Conservation (phyloP, 495 filamentous ascomycete genomes). For the Neurospora sp. region DNA sequence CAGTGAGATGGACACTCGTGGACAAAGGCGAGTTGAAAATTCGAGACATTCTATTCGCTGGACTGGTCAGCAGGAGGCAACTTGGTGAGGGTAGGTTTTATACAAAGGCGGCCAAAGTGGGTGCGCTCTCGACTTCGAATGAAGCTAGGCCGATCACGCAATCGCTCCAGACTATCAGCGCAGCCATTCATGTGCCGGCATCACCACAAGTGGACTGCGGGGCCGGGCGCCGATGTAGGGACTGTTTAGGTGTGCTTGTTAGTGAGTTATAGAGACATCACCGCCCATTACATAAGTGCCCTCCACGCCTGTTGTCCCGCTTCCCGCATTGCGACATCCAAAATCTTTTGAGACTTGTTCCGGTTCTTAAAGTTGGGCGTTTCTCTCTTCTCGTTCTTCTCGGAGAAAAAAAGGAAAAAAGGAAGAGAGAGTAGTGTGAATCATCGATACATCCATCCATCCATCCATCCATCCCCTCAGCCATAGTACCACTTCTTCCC, state of each 20-base stretch:
- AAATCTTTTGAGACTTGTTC: slow-evolving; percentile 1
- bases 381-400: neutral
- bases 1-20: neutral
- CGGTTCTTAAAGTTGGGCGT: slow-evolving; percentile 7
- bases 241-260: neutral
- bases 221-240: slow-evolving; percentile 10
- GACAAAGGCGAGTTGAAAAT: slow-evolving; percentile 14
- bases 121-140: slow-evolving; percentile 1
- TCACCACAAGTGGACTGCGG: slow-evolving; percentile 10
- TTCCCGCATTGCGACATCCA: neutral
- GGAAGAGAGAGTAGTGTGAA: neutral
- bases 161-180: slow-evolving; percentile 12
- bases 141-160: slow-evolving; percentile 26
- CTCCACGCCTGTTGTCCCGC: neutral
- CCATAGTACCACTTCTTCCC: neutral
- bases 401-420: slow-evolving; percentile 8
- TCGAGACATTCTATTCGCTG: slow-evolving; percentile 19
- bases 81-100: slow-evolving; percentile 7
- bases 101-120: neutral
- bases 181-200: neutral
- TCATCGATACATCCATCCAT: slow-evolving; percentile 2
- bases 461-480: neutral
- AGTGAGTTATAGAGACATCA: neutral
- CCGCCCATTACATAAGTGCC: neutral
- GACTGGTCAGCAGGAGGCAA: slow-evolving; percentile 13